Evolutionary conservation across 2,329 filamentous ascomycete genomes (phyloP).

Genomic region (Aspergillus sojae): DNA sequence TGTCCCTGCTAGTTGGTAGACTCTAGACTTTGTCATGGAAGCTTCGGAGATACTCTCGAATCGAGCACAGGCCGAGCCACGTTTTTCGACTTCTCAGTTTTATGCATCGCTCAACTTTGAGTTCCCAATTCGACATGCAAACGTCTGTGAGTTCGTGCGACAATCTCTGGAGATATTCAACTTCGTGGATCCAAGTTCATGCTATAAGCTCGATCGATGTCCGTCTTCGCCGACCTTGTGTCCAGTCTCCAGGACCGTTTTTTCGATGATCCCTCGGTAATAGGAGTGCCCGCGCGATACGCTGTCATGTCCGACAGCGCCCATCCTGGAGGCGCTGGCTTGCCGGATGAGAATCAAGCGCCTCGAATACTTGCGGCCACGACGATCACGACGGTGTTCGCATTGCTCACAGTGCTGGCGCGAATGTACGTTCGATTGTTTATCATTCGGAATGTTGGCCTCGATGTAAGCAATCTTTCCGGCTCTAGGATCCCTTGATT

Average conservation of each 20-base stretch:
- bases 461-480: constrained; percentile 18
- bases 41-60: neutral
- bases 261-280: constrained; percentile 1
- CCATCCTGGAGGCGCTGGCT: constrained; percentile 12
- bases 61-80: neutral
- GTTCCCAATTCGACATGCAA: neutral
- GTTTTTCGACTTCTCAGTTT: neutral
- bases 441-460: constrained; percentile 22
- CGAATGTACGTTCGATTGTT: constrained; percentile 28
- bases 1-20: neutral
- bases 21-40: neutral
- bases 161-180: neutral
- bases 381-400: constrained; percentile 12
- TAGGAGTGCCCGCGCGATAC: neutral
- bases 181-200: neutral
- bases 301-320: constrained; percentile 12
- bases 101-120: neutral
- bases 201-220: constrained; percentile 2
- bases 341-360: constrained; percentile 16
- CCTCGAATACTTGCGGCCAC: constrained; percentile 17
- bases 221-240: neutral
- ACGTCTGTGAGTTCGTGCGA: neutral
- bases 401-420: constrained; percentile 15
- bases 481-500: neutral
- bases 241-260: neutral